Evolutionary conservation across 2,329 filamentous ascomycete genomes (phyloP).

Genomic region (Beauveria rudraprayagi): DNA sequence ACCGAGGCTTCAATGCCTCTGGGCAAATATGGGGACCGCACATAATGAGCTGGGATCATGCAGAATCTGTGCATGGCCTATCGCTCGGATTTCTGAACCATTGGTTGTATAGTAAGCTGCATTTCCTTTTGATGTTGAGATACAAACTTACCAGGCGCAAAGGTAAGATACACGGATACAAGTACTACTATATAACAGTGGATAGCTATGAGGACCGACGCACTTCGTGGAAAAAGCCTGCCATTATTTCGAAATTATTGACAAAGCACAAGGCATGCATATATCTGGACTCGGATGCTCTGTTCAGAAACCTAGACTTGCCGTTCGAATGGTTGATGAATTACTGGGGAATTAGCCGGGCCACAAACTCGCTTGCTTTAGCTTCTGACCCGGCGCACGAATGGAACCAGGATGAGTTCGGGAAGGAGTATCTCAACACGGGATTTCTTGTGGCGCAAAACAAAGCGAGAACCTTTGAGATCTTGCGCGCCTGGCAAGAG

Average conservation of each 20-base stretch:
- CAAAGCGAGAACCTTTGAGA: slow-evolving; percentile 37
- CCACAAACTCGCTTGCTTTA: slow-evolving; percentile 33
- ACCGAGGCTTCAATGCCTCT: slow-evolving; percentile 28
- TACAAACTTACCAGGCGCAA: background rate
- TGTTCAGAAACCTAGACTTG: slow-evolving; percentile 35
- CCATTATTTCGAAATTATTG: slow-evolving; percentile 34
- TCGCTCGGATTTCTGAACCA: slow-evolving; percentile 36
- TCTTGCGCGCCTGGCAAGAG: slow-evolving; percentile 40
- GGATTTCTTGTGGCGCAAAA: slow-evolving; percentile 48
- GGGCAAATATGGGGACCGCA: slow-evolving; percentile 28
- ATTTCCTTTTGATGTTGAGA: too few species aligned
- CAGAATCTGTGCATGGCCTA: slow-evolving; percentile 25
- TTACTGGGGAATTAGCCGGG: slow-evolving; percentile 34
- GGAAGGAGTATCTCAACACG: slow-evolving; percentile 39
- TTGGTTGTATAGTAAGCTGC: slow-evolving; percentile 32
- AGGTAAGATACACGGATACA: slow-evolving; percentile 40
- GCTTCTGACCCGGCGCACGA: slow-evolving; percentile 30
- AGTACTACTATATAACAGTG: slow-evolving; percentile 37
- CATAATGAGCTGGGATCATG: slow-evolving; percentile 29
- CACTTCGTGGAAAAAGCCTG: slow-evolving; percentile 39
- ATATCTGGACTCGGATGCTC: slow-evolving; percentile 37
- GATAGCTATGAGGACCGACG: slow-evolving; percentile 32
- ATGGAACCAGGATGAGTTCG: slow-evolving; percentile 32
- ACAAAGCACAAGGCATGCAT: slow-evolving; percentile 35
- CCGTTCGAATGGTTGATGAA: slow-evolving; percentile 41